Base-by-base conservation (phyloP, 495 filamentous ascomycete genomes). In the Usnea hakonensis region DNA sequence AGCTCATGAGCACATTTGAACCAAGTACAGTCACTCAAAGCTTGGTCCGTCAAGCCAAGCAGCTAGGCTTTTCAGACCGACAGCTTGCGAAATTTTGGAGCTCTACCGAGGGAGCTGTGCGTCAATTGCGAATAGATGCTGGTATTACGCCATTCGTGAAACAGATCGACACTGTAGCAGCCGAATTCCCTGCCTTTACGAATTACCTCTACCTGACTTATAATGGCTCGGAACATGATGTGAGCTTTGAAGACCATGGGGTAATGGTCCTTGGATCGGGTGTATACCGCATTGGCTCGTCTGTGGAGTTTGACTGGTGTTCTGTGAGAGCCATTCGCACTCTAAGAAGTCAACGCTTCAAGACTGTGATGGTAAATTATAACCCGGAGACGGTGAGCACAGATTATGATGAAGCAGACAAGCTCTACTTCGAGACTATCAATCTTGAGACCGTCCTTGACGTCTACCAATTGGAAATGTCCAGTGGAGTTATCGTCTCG, bases 271-370 rank as follows among this genome's bases (percentile, higher is more conserved):
- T 98, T 26, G 94, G 94, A 17, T 97, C 94, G 19, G 94, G 94
- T 72, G 94, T 98, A 26, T 98, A 98, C 77, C 85, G 94, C 65
- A 98, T 98, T 68, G 94, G 94, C 53, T 96, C 92, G 1, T 96
- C 92, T 0, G 94, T 98, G 57, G 94, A 98, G 71, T 98, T 98
- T 72, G 94, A 98, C 73, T 98, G 94, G 94, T 98, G 94, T 72
- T 95, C 94, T n/a, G 94, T 98, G 38, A 82, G 93, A 57, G 90
- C 93, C 7, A 93, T 98, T 61, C 87, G 94, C 60, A 98, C 94
- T 10, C 85, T 98, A 33, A 86, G 94, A 40, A 87, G 92, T 64
- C 82, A 87, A 67, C 89, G 90, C 36, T 83, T 87, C 81, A 97
- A 97, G 81, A 97, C 94, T 3, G 89, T 98, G 72, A 98, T 98